Conservation (phyloP, 2,329 filamentous ascomycete species). For the Xylariaceae sp. region DNA sequence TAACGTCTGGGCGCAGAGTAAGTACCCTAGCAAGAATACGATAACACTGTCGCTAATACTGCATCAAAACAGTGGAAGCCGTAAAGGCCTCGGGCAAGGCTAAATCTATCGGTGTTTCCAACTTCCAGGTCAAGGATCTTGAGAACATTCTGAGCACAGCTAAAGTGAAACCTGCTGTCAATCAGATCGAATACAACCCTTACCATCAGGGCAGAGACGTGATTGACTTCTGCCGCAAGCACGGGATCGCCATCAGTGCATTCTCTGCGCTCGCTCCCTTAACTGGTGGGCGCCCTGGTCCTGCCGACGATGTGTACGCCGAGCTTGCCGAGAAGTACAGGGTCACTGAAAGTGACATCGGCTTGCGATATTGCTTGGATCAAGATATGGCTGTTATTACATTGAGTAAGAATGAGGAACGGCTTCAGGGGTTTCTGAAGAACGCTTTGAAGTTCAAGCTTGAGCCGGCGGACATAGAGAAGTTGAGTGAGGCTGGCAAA, state of each 20-base stretch:
- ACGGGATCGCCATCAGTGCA: conserved; percentile 53
- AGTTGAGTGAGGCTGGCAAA: conserved; percentile 51
- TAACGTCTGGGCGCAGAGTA: conserved; percentile 49
- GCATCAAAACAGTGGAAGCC: conserved; percentile 46
- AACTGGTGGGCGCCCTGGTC: conserved; percentile 44
- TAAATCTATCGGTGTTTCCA: conserved; percentile 71
- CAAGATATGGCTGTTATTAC: conserved; percentile 56
- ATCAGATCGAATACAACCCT: conserved; percentile 77
- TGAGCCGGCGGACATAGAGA: conserved; percentile 53
- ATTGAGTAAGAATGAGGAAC: conserved; percentile 54
- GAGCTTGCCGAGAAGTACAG: conserved; percentile 54
- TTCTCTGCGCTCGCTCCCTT: conserved; percentile 50
- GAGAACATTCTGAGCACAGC: conserved; percentile 55
- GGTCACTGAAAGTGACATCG: conserved; percentile 52
- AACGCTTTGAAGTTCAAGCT: conserved; percentile 53
- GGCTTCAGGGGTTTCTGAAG: conserved; percentile 50
- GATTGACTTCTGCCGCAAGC: conserved; percentile 51
- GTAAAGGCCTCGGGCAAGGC: conserved; percentile 64
- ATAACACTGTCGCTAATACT: background rate
- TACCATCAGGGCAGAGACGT: conserved; percentile 64
- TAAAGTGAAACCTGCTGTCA: conserved; percentile 62
- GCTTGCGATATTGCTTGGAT: conserved; percentile 56
- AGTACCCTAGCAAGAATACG: background rate
- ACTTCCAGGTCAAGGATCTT: conserved; percentile 59
- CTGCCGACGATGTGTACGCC: conserved; percentile 48